These are phyloP conservation scores for Oryza meridionalis DNA, from an alignment of 176 grass and related monocot species.

Conservation along the genomic window DNA sequence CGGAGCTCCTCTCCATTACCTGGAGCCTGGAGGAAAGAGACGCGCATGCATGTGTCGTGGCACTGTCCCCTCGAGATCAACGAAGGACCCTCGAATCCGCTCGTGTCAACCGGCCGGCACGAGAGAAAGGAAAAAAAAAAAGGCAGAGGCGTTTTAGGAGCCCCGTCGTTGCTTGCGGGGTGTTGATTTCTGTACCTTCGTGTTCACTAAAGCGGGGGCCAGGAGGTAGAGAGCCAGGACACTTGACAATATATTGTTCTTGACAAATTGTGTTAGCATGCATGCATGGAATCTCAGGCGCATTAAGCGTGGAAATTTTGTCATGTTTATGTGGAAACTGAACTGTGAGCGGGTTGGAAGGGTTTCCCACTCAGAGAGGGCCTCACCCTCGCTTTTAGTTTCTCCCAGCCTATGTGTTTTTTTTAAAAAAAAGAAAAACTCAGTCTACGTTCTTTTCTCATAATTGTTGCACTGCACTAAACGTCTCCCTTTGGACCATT, in stretches of 20 bases:
- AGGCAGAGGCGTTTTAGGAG: background rate
- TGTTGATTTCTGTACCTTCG: background rate
- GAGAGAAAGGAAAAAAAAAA: background rate
- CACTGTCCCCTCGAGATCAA: slow-evolving; percentile 20
- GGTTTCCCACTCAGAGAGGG: background rate
- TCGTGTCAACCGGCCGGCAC: background rate
- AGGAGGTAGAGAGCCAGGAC: background rate
- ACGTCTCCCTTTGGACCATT: no score
- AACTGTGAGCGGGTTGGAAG: background rate
- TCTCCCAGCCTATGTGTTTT: background rate
- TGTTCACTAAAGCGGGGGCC: slow-evolving; percentile 39
- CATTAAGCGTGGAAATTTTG: background rate
- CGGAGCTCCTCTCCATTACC: background rate
- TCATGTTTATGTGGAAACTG: background rate
- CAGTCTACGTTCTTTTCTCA: no score
- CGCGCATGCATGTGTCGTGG: background rate
- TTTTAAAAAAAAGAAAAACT: no score
- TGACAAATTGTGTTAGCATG: background rate
- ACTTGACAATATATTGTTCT: background rate
- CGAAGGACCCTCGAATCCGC: background rate
- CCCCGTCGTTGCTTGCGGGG: background rate
- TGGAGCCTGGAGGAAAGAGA: slow-evolving; percentile 13
- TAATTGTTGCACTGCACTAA: no score
- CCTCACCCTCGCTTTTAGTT: background rate
- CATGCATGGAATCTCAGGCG: background rate